phyloP scores from a whole-genome alignment of 2,329 filamentous ascomycete species.

The Aotearoamyces nothofagi region DNA sequence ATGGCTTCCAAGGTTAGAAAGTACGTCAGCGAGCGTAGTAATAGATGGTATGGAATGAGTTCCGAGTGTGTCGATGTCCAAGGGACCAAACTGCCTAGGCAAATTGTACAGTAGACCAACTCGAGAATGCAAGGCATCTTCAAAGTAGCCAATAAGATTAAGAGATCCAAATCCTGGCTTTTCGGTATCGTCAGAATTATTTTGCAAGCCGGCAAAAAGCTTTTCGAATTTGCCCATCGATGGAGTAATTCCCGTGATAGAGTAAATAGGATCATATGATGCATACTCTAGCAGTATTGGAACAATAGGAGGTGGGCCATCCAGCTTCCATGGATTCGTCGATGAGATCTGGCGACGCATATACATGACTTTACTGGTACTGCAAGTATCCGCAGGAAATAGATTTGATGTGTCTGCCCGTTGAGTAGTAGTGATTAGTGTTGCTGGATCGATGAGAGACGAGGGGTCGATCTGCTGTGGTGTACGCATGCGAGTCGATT shows the following conservation, averaged over 20 bases:
- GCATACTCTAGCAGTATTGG: constrained; percentile 60
- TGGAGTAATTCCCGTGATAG: constrained; percentile 45
- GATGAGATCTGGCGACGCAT: constrained; percentile 14
- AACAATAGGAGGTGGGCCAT: constrained; percentile 10
- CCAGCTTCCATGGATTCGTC: constrained; percentile 10
- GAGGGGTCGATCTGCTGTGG: constrained; percentile 42
- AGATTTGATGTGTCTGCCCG: constrained; percentile 5
- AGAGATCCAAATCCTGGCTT: constrained; percentile 45
- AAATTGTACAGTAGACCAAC: constrained; percentile 65
- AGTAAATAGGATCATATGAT: constrained; percentile 44
- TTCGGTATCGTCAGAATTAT: constrained; percentile 32
- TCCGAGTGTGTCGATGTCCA: constrained; percentile 35
- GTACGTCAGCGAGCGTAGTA: constrained; percentile 37
- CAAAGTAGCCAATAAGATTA: constrained; percentile 53
- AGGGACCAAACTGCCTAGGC: constrained; percentile 45
- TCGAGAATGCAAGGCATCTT: constrained; percentile 54
- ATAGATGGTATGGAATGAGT: constrained; percentile 23
- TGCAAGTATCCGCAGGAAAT: constrained; percentile 15
- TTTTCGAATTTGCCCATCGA: constrained; percentile 51
- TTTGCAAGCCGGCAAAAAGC: constrained; percentile 39
- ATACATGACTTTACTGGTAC: constrained; percentile 21
- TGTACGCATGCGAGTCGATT: constrained; percentile 44
- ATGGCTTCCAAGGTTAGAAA: constrained; percentile 29
- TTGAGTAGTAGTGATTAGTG: constrained; percentile 13
- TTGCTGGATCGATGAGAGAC: constrained; percentile 29